Evolutionary conservation across 805 yeast species (phyloP).

Genomic region (Saturnispora serradocipensis): DNA sequence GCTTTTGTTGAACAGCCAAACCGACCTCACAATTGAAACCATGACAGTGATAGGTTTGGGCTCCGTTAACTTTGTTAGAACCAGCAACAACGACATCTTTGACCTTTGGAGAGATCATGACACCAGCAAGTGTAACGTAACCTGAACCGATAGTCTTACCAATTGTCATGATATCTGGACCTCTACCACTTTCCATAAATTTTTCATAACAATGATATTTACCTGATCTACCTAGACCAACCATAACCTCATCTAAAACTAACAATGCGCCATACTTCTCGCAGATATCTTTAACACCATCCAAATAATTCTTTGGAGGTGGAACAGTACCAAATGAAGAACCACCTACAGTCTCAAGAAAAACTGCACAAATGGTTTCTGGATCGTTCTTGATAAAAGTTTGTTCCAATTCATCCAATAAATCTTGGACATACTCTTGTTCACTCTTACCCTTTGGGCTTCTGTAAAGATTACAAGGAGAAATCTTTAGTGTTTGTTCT

Average conservation of each 20-base stretch:
- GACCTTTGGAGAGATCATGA: conserved; percentile 34
- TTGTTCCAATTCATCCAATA: conserved; percentile 33
- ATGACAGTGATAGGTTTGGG: conserved; percentile 45
- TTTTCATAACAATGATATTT: conserved; percentile 37
- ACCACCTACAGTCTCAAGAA: conserved; percentile 39
- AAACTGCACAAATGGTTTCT: conserved; percentile 32
- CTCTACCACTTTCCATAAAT: conserved; percentile 28
- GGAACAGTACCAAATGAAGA: conserved; percentile 36
- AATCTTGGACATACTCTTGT: conserved; percentile 28
- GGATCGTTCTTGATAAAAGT: conserved; percentile 34
- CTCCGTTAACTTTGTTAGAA: conserved; percentile 34
- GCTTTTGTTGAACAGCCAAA: conserved; percentile 35
- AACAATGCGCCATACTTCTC: conserved; percentile 93
- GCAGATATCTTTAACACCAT: conserved; percentile 48
- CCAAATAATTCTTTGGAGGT: conserved; percentile 37
- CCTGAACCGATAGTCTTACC: conserved; percentile 48
- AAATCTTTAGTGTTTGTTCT: conserved; percentile 24
- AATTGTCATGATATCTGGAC: conserved; percentile 41
- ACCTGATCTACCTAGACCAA: conserved; percentile 49
- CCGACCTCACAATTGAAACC: conserved; percentile 40
- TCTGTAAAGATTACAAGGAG: conserved; percentile 19
- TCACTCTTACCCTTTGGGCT: conserved; percentile 20
- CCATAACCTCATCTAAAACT: conserved; percentile 84
- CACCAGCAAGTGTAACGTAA: conserved; percentile 42
- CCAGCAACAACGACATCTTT: conserved; percentile 32